A percentile compares a stretch with the other conserved stretches of the same genome.
phyloP scores from a whole-genome alignment of 345 rosid genomes.

The Pseudoturritis turrita region DNA sequence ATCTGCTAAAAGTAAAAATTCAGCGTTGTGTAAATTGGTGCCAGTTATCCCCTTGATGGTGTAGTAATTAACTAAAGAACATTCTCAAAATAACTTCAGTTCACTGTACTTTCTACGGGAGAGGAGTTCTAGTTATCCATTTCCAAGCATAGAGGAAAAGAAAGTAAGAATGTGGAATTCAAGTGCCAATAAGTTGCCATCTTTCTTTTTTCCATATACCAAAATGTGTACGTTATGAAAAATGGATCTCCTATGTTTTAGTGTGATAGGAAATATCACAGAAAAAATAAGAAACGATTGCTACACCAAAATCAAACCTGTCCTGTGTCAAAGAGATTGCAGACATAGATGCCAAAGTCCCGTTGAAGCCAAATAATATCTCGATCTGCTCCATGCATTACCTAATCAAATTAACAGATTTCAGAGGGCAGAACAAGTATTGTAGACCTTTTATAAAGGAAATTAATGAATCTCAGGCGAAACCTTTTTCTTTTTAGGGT shows the following conservation, averaged over 20 bases:
- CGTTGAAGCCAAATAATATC: slow-evolving; percentile 96
- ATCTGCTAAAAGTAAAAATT: neutral
- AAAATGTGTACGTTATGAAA: neutral
- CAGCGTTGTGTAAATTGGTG: neutral
- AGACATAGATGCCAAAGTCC: slow-evolving; percentile 92
- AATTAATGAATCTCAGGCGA: neutral
- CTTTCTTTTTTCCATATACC: neutral
- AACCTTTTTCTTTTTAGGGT: slow-evolving; percentile 91
- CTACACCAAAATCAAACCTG: slow-evolving; percentile 52
- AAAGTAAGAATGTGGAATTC: neutral
- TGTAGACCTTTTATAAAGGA: neutral
- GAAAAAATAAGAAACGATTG: neutral
- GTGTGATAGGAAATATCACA: neutral
- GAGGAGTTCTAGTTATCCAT: neutral
- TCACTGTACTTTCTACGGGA: neutral
- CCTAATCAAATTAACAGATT: slow-evolving; percentile 46
- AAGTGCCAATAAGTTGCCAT: neutral
- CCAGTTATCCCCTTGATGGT: neutral
- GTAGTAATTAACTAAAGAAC: neutral
- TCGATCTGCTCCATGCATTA: slow-evolving; percentile 97
- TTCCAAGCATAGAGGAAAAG: neutral
- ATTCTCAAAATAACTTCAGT: neutral
- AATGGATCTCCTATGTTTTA: neutral
- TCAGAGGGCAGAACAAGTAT: slow-evolving; percentile 22
- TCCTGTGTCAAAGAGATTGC: slow-evolving; percentile 99